phyloP scores from a whole-genome alignment of 306 rosid species.

The Spatholobus suberectus region DNA sequence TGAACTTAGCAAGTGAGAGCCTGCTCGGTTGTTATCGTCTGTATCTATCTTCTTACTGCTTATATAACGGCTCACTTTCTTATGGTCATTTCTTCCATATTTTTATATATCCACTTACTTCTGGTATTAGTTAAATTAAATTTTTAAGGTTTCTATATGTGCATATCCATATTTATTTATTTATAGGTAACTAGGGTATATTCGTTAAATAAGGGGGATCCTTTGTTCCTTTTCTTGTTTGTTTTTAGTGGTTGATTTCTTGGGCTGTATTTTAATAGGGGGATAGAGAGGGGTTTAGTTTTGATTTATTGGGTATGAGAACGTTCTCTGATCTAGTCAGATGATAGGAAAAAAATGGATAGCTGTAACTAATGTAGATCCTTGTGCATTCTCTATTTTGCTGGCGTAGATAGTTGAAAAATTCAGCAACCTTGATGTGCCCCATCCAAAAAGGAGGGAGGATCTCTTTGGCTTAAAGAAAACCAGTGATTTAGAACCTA shows the following conservation, averaged over 20 bases:
- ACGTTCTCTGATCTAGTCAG: not conserved
- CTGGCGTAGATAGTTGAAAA: constrained; percentile 3
- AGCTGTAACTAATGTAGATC: not conserved
- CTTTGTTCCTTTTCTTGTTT: constrained; percentile 29
- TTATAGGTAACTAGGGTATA: not conserved
- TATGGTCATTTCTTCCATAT: constrained; percentile 25
- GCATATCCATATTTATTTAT: constrained; percentile 33
- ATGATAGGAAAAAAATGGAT: not conserved
- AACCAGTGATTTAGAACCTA: not conserved
- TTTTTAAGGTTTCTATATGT: constrained; percentile 11
- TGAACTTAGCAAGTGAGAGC: constrained; percentile 97
- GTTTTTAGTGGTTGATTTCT: constrained; percentile 21
- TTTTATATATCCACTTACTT: constrained; percentile 15
- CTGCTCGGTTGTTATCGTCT: constrained; percentile 53
- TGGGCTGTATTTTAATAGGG: constrained; percentile 13
- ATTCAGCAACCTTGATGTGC: not conserved
- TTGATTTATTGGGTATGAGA: not conserved
- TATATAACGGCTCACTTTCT: constrained; percentile 1
- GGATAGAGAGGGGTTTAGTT: not conserved
- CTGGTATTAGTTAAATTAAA: not conserved
- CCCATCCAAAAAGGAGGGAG: not conserved
- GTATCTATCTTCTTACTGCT: not conserved
- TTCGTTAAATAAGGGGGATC: constrained; percentile 2
- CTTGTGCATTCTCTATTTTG: not conserved
- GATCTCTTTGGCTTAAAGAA: not conserved